Percentiles rank a stretch among this genome's conserved stretches.
These are phyloP conservation scores for Candida alai DNA, from an alignment of 805 yeast species.

Conservation along the genomic window DNA sequence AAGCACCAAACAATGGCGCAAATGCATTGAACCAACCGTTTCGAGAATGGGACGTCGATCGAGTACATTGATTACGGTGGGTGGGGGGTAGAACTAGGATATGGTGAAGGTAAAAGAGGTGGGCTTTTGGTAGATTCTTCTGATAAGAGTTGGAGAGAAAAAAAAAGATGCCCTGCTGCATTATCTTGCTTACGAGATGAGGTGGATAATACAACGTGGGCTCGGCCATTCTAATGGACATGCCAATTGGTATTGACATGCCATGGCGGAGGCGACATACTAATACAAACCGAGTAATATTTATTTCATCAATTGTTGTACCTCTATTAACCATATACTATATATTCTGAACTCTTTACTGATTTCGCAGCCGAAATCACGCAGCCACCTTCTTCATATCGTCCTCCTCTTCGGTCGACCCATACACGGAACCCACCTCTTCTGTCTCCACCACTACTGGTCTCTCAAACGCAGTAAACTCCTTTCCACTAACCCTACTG, in stretches of 20 bases:
- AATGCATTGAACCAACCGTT: conserved; percentile 34
- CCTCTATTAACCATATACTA: too few species aligned
- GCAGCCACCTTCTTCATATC: conserved; percentile 1
- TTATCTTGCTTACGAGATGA: too few species aligned
- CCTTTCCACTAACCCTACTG: conserved; percentile 31
- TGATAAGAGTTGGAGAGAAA: too few species aligned
- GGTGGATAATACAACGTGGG: too few species aligned
- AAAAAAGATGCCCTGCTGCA: too few species aligned
- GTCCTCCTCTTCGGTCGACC: conserved; percentile 4
- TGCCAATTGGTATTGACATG: conserved; percentile 1
- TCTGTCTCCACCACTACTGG: conserved; percentile 15
- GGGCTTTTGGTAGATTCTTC: too few species aligned
- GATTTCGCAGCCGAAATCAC: background rate
- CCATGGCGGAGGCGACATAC: too few species aligned
- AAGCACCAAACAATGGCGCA: conserved; percentile 56
- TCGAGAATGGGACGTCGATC: conserved; percentile 6
- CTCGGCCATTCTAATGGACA: too few species aligned
- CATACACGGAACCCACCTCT: conserved; percentile 1
- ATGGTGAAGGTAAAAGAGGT: too few species aligned
- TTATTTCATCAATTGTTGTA: too few species aligned
- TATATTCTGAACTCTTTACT: background rate
- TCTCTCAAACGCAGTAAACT: conserved; percentile 45
- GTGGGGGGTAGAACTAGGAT: too few species aligned
- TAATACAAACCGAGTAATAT: background rate
- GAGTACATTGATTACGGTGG: conserved; percentile 7